phyloP scores from a whole-genome alignment of 192 early-diverging fungal species.

The Phycomyces nitens region DNA sequence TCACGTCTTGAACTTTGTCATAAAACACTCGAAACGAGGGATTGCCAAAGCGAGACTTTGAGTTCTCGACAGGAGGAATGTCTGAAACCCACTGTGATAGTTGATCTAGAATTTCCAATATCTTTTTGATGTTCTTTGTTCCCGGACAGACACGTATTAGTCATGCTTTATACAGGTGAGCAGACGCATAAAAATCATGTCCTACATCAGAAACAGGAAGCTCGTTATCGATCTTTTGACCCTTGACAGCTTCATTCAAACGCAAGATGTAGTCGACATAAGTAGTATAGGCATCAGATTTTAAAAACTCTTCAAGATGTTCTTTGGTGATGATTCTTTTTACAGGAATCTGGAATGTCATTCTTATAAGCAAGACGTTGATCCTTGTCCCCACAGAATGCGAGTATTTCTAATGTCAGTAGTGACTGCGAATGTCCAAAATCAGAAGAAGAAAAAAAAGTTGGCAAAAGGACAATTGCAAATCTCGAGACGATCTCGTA shows the following conservation, averaged over 20 bases:
- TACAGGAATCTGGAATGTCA: conserved; percentile 35
- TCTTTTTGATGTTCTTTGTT: conserved; percentile 43
- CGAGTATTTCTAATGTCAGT: too few species aligned
- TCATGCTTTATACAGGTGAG: background rate
- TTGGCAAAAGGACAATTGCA: background rate
- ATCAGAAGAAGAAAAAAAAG: background rate
- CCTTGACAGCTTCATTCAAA: conserved; percentile 74
- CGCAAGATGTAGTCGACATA: conserved; percentile 66
- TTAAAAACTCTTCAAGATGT: conserved; percentile 76
- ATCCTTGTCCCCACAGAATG: background rate
- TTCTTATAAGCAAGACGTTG: background rate
- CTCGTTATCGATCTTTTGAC: conserved; percentile 53
- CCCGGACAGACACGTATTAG: background rate
- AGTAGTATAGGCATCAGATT: conserved; percentile 58
- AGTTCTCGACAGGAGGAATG: conserved; percentile 71
- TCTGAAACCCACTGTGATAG: conserved; percentile 57
- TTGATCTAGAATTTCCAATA: conserved; percentile 65
- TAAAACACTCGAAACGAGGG: conserved; percentile 90
- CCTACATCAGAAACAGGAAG: conserved; percentile 50
- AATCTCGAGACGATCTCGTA: background rate
- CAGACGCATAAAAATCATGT: background rate
- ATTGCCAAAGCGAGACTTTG: conserved; percentile 89
- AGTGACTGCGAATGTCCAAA: conserved; percentile 1
- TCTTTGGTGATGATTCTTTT: conserved; percentile 79
- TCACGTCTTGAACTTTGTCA: conserved; percentile 67